Evolutionary conservation across 2,329 filamentous ascomycete genomes (phyloP), one percentile per base, ranked within the genome.

Genomic region (Claviceps cyperi): DNA sequence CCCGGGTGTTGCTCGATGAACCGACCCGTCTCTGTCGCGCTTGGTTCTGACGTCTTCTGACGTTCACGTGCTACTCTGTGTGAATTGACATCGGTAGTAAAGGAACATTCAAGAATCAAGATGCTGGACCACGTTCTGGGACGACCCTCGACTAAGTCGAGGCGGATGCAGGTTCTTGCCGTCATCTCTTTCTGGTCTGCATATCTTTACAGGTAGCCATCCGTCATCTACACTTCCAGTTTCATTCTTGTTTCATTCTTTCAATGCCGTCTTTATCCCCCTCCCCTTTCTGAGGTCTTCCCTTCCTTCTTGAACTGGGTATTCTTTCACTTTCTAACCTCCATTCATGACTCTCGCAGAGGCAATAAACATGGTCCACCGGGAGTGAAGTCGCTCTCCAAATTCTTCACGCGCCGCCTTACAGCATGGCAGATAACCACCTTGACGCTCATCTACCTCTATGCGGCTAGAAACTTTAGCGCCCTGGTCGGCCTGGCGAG

Each of bases 361-460:
- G 90, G 89, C 55, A 74, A 90, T 65, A 83, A 80, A 58, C 84
- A 98, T 78, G 92, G 92, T 35, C 92, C 91, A n/a, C 87, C 87
- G 0, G 65, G 81, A 44, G 64, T 88, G 46, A 80, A 84, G 51
- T 70, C 74, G 44, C 61, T 96, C 52, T 97, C 91, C 1, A 75
- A 76, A 51, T 69, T 83, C 49, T 75, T 92, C 47, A 83, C 83
- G 5, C 76, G 72, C 47, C 77, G 77, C 51, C 73, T 96, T 52
- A 95, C 90, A 5, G 75, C 84, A 58, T 97, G 92, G 89, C 92
- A 95, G 67, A 87, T 84, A 1, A 77, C 94, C 28, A 81, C 94
- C 55, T 71, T 91, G 45, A 94, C 90, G 43, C 83, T 96, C 66
- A 78, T 96, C 47, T 94, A 89, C 67, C 80, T 97, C 51, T 98